phyloP scores from a whole-genome alignment of 2,329 filamentous ascomycete species.

The Colletotrichum falcatum region DNA sequence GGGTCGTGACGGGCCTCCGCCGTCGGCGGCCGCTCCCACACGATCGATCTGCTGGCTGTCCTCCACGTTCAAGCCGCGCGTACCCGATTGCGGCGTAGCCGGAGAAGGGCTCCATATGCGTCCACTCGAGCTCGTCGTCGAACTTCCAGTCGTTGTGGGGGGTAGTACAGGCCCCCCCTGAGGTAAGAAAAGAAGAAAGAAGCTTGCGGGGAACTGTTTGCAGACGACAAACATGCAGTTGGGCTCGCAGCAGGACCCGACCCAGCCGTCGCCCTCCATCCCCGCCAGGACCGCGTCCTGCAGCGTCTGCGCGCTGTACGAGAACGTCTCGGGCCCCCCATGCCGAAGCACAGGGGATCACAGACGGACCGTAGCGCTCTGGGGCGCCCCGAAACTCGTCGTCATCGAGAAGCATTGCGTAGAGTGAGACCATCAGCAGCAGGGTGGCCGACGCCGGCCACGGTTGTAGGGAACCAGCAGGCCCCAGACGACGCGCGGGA shows the following conservation, averaged over 20 bases:
- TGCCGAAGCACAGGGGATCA: slow-evolving; percentile 54
- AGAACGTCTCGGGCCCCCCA: slow-evolving; percentile 52
- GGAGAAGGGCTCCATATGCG: slow-evolving; percentile 50
- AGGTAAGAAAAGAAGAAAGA: slow-evolving; percentile 3
- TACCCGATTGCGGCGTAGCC: slow-evolving; percentile 53
- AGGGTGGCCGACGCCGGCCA: slow-evolving; percentile 53
- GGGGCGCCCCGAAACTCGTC: slow-evolving; percentile 52
- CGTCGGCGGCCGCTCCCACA: slow-evolving; percentile 51
- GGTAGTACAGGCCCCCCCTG: slow-evolving; percentile 53
- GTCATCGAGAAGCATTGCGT: slow-evolving; percentile 57
- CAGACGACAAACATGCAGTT: slow-evolving; percentile 55
- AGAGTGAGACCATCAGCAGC: slow-evolving; percentile 53
- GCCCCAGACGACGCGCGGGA: slow-evolving; percentile 56
- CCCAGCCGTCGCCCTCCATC: slow-evolving; percentile 54
- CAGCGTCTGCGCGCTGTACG: slow-evolving; percentile 49
- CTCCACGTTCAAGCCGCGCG: slow-evolving; percentile 50
- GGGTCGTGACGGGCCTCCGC: slow-evolving; percentile 32
- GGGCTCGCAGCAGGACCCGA: slow-evolving; percentile 58
- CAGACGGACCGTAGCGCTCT: slow-evolving; percentile 52
- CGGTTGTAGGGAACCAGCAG: slow-evolving; percentile 56
- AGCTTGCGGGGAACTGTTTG: slow-evolving; percentile 56
- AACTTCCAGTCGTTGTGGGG: slow-evolving; percentile 44
- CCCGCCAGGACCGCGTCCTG: slow-evolving; percentile 51
- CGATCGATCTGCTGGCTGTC: slow-evolving; percentile 52
- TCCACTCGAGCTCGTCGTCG: slow-evolving; percentile 45